phyloP scores from a whole-genome alignment of 345 rosid species.

The Murraya paniculata region DNA sequence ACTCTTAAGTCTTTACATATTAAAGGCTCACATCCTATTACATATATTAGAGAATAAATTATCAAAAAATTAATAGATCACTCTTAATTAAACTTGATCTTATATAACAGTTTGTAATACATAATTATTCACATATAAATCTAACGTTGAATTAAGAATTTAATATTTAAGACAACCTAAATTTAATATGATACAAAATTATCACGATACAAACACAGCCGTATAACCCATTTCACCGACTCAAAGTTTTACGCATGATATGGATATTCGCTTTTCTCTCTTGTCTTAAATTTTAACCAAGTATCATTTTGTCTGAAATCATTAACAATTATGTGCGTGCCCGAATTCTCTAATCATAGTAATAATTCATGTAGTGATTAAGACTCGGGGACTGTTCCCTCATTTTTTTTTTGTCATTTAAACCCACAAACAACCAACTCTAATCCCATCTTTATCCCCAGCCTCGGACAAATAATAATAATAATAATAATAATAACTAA shows the following conservation, averaged over 20 bases:
- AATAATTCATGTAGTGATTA: neutral
- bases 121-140: too few relatives aligned
- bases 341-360: neutral
- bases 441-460: neutral
- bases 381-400: neutral
- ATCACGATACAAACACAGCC: too few relatives aligned
- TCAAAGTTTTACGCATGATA: too few relatives aligned
- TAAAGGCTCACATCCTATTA: too few relatives aligned
- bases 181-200: too few relatives aligned
- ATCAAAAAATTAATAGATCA: too few relatives aligned
- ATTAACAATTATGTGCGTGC: neutral
- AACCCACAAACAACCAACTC: neutral
- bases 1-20: too few relatives aligned
- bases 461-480: neutral
- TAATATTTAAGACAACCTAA: too few relatives aligned
- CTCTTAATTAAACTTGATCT: too few relatives aligned
- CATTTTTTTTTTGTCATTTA: neutral
- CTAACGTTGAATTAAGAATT: too few relatives aligned
- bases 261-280: neutral
- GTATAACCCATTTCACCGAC: fast-evolving
- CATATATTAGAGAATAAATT: too few relatives aligned
- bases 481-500: neutral
- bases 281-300: neutral
- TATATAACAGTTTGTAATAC: too few relatives aligned
- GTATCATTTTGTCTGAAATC: neutral